Evolutionary conservation across 2,329 filamentous ascomycete genomes (phyloP), one percentile per base, ranked within the genome.

Genomic region (Trichoderma atroviride): DNA sequence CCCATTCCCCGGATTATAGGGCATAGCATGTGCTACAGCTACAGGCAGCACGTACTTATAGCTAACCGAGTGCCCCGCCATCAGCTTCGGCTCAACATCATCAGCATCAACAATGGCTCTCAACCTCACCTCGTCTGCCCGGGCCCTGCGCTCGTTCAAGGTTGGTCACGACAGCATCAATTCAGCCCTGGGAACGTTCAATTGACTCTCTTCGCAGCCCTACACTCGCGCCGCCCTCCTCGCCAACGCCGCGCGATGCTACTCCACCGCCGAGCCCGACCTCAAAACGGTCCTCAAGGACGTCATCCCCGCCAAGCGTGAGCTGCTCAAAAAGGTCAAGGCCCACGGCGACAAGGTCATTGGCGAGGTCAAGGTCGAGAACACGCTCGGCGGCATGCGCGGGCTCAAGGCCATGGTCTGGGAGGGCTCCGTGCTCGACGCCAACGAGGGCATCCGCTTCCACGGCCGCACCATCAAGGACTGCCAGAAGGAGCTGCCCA

Each of bases 391-490:
- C 75, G 96, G 96, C 77, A 98, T 98, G 96, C 92, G 94, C 81
- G 95, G 95, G 50, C 88, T 99, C 74, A 97, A 97, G 84, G 92
- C 94, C 74, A 97, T 99, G 94, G 88, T 99, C 67, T 99, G 96
- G 96, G 96, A 99, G 82, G 96, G 96, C 58, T 97, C 94, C 13
- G 95, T 98, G 29, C 90, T 99, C 61, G 96, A 99, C 78, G 92
- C 96, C 74, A 91, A 99, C 78, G 94, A 98, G 83, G 96, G 96
- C 70, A 99, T 99, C 79, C 92, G 95, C 73, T 99, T 99, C 87
- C 96, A 98, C 80, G 96, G 96, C 79, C 92, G 91, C 77, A 97
- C 94, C 73, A 99, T 99, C 86, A 97, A 97, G 83, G 95, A 99
- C 79, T 99, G 96, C 85, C 96, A 98, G 79, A 88, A 90, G 74